Evolutionary conservation across 1,284 basidiomycete genomes (phyloP).

Genomic region (Moniliophthora roreri): DNA sequence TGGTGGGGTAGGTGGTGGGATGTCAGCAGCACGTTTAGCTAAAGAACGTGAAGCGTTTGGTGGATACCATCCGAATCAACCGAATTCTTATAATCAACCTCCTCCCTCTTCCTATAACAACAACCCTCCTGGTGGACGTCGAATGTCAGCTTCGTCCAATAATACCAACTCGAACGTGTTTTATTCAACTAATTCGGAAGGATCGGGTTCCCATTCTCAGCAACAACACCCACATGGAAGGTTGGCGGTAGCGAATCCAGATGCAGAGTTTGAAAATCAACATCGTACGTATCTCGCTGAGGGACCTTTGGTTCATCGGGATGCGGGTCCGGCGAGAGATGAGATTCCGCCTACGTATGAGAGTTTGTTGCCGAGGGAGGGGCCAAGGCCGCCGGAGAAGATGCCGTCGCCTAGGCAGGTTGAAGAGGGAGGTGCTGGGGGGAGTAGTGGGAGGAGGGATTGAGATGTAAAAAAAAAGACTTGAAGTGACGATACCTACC

Average conservation of each 20-base stretch:
- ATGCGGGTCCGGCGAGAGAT: slow-evolving; percentile 9
- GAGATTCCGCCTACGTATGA: slow-evolving; percentile 21
- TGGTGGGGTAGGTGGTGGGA: no score
- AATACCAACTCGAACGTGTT: background rate
- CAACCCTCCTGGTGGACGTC: no score
- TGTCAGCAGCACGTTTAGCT: background rate
- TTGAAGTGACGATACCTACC: no score
- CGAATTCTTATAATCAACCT: background rate
- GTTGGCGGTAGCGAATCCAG: background rate
- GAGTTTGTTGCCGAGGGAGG: slow-evolving; percentile 5
- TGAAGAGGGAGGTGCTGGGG: background rate
- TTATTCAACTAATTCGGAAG: background rate
- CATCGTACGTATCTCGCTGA: background rate
- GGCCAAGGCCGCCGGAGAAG: background rate
- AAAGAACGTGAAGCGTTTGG: background rate
- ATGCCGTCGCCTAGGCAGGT: background rate
- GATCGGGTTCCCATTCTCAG: background rate
- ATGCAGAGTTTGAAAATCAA: background rate
- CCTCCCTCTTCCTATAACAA: no score
- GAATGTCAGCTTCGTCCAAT: background rate
- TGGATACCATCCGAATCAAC: background rate
- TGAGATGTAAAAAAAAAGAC: no score
- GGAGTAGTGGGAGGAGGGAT: background rate
- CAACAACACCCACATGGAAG: background rate
- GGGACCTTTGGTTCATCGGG: slow-evolving; percentile 12